Evolutionary conservation across 768 basidiomycete species (phyloP), one percentile per base, ranked within the genome.

Genomic region (Collybia sordida): DNA sequence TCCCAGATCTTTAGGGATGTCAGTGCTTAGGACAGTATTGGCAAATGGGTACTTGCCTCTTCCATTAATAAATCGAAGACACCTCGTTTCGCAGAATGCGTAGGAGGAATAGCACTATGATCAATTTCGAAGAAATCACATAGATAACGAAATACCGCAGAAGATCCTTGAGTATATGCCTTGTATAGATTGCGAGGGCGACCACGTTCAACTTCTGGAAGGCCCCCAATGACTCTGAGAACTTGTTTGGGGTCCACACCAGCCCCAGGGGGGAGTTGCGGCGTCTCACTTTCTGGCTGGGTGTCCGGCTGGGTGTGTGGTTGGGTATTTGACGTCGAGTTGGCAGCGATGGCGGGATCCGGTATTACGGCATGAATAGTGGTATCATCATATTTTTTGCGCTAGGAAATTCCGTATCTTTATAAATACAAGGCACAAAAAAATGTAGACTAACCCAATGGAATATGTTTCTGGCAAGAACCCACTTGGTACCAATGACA

Each of bases 401-500:
- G 11, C 27, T 27, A 27, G 11, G 11, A 5, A 27, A 27, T 11
- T 5, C 11, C 27, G 6, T 5, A 5, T 11, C 5, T 5, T 27
- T 27, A 27, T 27, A 27, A 27, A 5, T 5, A 27, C 27, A 27
- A 5, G 27, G 11, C 6, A 27, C 27, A 11, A 11, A 27, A 27
- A 27, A 5, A 27, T 5, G 27, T 5, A 5, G 6, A 27, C 63
- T 27, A 6, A 65, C 64, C 65, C 62, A 67, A 19, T 19, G 18
- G 31, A 17, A 43, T 7, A 65, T 63, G 31, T 59, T 61, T 4
- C 31, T 43, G 9, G 57, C 60, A 4, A 66, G 36, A 12, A 66
- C 52, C 53, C 52, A 59, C 27, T 54, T 50, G 3, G 59, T 62
- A n/a, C 65, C 63, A 1, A 66, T 47, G 0, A 66, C 56, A 3